Evolutionary conservation across 1,284 basidiomycete species (phyloP).

Genomic region (Pseudozyma tsukubaensis): DNA sequence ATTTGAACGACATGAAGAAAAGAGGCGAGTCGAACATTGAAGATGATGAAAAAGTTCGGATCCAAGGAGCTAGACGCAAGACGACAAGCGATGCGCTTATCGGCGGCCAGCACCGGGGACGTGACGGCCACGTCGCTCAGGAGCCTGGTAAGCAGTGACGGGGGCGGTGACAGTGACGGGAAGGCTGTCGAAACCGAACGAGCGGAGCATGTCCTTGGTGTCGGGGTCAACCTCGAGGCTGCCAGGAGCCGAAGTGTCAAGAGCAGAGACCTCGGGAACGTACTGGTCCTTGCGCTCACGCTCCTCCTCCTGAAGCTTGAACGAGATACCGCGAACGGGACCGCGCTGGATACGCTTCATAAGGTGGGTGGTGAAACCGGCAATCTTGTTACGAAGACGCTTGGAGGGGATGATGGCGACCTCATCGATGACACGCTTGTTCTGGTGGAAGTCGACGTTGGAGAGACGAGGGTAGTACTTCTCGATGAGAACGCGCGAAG

Average conservation of each 20-base stretch:
- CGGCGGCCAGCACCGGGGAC: slow-evolving; percentile 67
- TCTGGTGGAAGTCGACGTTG: slow-evolving; percentile 75
- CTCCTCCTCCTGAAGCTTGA: slow-evolving; percentile 99
- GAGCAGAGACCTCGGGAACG: slow-evolving; percentile 68
- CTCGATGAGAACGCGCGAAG: slow-evolving; percentile 98
- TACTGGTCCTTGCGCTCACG: slow-evolving; percentile 85
- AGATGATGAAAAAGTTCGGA: not conserved
- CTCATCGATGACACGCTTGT: slow-evolving; percentile 97
- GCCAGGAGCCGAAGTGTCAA: slow-evolving; percentile 65
- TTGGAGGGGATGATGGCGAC: slow-evolving; percentile 97
- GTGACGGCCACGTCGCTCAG: slow-evolving; percentile 66
- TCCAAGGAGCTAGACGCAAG: not conserved
- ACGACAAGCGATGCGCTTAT: slow-evolving; percentile 46
- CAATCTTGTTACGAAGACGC: slow-evolving; percentile 99
- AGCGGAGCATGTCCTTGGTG: slow-evolving; percentile 68
- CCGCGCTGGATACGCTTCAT: slow-evolving; percentile 99
- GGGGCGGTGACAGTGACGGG: slow-evolving; percentile 67
- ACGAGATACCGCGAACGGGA: slow-evolving; percentile 99
- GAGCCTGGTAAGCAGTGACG: slow-evolving; percentile 63
- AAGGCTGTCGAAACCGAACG: slow-evolving; percentile 67
- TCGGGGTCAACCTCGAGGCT: slow-evolving; percentile 68
- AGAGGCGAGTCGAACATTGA: slow-evolving; percentile 6
- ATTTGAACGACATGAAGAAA: not conserved
- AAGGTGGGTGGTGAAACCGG: slow-evolving; percentile 99
- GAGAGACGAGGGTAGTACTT: slow-evolving; percentile 80